phyloP scores from a whole-genome alignment of 805 yeast genomes.

The Ogataea paradorogensis region DNA sequence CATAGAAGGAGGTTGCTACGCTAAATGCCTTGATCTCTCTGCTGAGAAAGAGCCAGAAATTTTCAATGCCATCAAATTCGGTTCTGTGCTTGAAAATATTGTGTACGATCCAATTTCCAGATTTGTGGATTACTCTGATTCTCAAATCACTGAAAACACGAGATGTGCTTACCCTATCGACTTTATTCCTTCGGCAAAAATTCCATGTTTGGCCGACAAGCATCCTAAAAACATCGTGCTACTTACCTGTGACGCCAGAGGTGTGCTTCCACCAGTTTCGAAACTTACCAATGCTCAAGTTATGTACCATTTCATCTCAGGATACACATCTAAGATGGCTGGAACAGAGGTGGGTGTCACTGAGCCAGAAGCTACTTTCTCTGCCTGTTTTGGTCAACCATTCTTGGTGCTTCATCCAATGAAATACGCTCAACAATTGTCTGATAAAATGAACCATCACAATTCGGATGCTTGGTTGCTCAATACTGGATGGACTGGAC shows the following conservation, averaged over 20 bases:
- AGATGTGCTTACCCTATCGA: conserved; percentile 99
- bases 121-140: conserved; percentile 80
- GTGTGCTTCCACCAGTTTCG: conserved; percentile 96
- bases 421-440: conserved; percentile 94
- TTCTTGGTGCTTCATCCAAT: conserved; percentile 97
- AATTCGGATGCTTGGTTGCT: conserved; percentile 93
- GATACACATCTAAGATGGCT: conserved; percentile 99
- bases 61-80: conserved; percentile 90
- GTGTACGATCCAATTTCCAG: conserved; percentile 77
- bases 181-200: conserved; percentile 91
- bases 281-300: conserved; percentile 92
- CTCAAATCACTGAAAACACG: conserved; percentile 90
- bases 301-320: conserved; percentile 98
- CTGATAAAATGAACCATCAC: conserved; percentile 87
- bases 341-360: conserved; percentile 99
- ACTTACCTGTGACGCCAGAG: conserved; percentile 96
- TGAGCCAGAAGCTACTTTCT: conserved; percentile 96
- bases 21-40: conserved; percentile 87
- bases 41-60: conserved; percentile 97
- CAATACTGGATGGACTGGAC: conserved; percentile 98
- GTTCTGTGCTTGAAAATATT: conserved; percentile 92
- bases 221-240: conserved; percentile 92
- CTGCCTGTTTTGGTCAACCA: conserved; percentile 99
- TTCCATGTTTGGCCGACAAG: conserved; percentile 85
- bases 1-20: conserved; percentile 99